A percentile compares a stretch with the other conserved stretches of the same genome.
phyloP scores from a whole-genome alignment of 495 filamentous ascomycete genomes.

The Penicillium cosmopolitanum region DNA sequence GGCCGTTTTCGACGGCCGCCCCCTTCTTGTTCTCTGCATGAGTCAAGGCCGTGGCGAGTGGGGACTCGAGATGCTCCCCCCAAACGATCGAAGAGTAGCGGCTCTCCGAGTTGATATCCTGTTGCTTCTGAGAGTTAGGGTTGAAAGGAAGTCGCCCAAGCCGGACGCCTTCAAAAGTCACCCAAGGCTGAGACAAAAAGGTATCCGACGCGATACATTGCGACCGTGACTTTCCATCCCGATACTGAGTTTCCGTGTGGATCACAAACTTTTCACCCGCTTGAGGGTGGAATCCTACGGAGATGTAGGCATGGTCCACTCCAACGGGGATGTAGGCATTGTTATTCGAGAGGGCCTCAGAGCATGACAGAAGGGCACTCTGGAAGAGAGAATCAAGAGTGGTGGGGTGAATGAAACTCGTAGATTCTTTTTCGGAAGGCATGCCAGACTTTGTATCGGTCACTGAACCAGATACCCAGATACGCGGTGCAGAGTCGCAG shows the following conservation, averaged over 20 bases:
- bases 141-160: slow-evolving; percentile 28
- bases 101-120: slow-evolving; percentile 14
- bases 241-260: slow-evolving; percentile 19
- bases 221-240: slow-evolving; percentile 21
- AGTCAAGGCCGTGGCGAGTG: slow-evolving; percentile 8
- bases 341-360: slow-evolving; percentile 19
- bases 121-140: slow-evolving; percentile 19
- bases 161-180: slow-evolving; percentile 27
- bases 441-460: slow-evolving; percentile 28
- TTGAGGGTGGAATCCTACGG: slow-evolving; percentile 19
- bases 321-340: slow-evolving; percentile 28
- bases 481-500: slow-evolving; percentile 27
- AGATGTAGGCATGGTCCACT: slow-evolving; percentile 28
- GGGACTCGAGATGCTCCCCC: slow-evolving; percentile 27
- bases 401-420: slow-evolving; percentile 38
- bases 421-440: slow-evolving; percentile 25
- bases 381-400: slow-evolving; percentile 41
- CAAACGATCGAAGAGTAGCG: slow-evolving; percentile 25
- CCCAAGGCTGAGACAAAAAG: slow-evolving; percentile 22
- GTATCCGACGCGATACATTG: slow-evolving; percentile 27
- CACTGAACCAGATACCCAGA: slow-evolving; percentile 20
- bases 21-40: slow-evolving; percentile 8
- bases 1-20: slow-evolving; percentile 9
- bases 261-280: slow-evolving; percentile 24
- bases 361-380: slow-evolving; percentile 25